Conservation (phyloP, 2,329 filamentous ascomycete species). For the Phaeosphaeria sp. region DNA sequence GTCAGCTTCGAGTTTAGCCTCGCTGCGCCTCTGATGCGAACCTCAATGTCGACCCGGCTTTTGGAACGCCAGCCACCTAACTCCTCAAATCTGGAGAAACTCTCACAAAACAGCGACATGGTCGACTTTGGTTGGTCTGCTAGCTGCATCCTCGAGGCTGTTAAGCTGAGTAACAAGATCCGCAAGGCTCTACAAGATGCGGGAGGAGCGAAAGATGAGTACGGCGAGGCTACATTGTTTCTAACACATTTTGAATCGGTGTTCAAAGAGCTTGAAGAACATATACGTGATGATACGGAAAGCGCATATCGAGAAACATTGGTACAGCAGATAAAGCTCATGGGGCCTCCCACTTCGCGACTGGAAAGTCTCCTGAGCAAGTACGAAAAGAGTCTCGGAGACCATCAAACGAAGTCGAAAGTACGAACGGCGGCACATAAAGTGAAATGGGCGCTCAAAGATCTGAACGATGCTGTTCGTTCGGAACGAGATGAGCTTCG, state of each 20-base stretch:
- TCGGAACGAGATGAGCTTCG: constrained; percentile 1
- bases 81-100: too few relatives aligned
- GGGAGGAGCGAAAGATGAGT: constrained; percentile 8
- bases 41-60: too few relatives aligned
- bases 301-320: constrained; percentile 5
- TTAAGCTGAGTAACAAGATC: constrained; percentile 13
- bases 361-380: constrained; percentile 4
- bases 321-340: constrained; percentile 5
- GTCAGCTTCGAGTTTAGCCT: too few relatives aligned
- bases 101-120: too few relatives aligned
- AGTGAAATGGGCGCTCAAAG: constrained; percentile 12
- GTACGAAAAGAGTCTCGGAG: constrained; percentile 8
- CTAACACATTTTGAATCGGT: constrained; percentile 4
- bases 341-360: constrained; percentile 5
- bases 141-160: constrained; percentile 15
- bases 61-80: too few relatives aligned
- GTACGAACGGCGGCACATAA: not conserved
- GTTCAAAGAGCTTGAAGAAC: constrained; percentile 7
- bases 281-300: not conserved
- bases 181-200: constrained; percentile 14
- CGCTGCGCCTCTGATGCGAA: too few relatives aligned
- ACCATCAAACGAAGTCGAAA: constrained; percentile 12
- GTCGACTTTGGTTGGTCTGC: constrained; percentile 14
- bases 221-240: constrained; percentile 9
- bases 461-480: constrained; percentile 5